Conservation (phyloP, 2,329 filamentous ascomycete species). For the Pyrenochaeta sp. region DNA sequence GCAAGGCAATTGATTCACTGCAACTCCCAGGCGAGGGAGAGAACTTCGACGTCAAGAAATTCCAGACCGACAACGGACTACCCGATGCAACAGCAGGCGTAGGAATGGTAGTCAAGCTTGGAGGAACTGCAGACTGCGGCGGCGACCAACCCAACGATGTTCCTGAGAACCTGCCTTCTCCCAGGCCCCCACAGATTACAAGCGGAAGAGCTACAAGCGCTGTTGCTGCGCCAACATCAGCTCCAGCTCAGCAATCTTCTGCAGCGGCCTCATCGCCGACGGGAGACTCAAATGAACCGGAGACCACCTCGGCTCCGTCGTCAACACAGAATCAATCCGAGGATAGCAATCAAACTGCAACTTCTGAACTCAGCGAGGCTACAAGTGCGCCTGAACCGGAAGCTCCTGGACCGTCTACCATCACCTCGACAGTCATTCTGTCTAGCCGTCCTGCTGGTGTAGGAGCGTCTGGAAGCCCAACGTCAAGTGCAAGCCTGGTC, state of each 20-base stretch:
- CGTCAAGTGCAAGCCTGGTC: conserved; percentile 6
- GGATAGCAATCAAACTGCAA: neutral
- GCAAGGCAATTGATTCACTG: conserved; percentile 26
- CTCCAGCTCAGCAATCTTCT: neutral
- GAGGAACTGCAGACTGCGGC: conserved; percentile 29
- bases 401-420: conserved; percentile 2
- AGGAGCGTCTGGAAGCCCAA: conserved; percentile 3
- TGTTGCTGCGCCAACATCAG: conserved; percentile 3
- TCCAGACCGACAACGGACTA: conserved; percentile 40
- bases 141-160: conserved; percentile 10
- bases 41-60: conserved; percentile 36
- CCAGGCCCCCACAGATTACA: conserved; percentile 3
- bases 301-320: neutral
- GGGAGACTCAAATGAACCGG: neutral
- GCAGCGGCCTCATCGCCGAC: conserved; percentile 2
- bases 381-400: conserved; percentile 2
- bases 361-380: conserved; percentile 1
- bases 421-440: conserved; percentile 7
- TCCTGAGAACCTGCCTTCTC: conserved; percentile 10
- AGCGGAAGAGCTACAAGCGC: neutral
- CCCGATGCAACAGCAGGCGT: conserved; percentile 37
- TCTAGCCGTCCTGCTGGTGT: conserved; percentile 5
- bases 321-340: neutral
- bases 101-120: conserved; percentile 44
- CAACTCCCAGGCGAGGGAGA: conserved; percentile 34